A percentile compares a stretch with the other conserved stretches of the same genome.
These are phyloP conservation scores for Nicotiana rustica DNA, from an alignment of 305 asterid genomes.

Conservation along the genomic window DNA sequence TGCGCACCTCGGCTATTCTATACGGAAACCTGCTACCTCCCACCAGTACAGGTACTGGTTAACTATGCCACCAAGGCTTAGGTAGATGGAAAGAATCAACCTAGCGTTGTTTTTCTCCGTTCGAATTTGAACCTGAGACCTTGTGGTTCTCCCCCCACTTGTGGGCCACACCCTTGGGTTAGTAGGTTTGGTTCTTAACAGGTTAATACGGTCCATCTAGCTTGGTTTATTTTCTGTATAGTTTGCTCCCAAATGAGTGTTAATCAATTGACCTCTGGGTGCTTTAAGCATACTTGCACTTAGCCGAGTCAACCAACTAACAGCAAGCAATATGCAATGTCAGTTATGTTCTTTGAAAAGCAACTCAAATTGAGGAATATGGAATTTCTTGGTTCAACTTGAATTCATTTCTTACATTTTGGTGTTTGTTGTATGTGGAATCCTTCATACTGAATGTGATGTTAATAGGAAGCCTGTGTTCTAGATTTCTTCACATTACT, in stretches of 20 bases:
- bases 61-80: no score
- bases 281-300: background rate
- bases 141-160: no score
- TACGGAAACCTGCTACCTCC: no score
- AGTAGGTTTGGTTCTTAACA: background rate
- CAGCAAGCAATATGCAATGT: background rate
- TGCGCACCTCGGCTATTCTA: no score
- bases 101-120: no score
- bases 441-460: slow-evolving; percentile 7
- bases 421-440: background rate
- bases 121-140: no score
- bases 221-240: background rate
- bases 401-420: background rate
- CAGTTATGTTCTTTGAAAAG: background rate
- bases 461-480: background rate
- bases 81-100: no score
- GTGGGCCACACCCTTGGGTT: background rate
- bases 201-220: background rate
- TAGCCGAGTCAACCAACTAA: background rate
- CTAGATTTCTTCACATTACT: slow-evolving; percentile 1
- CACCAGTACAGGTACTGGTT: no score
- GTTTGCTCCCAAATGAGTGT: background rate
- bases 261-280: background rate
- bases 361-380: background rate
- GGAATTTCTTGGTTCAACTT: background rate